Evolutionary conservation across 1,284 basidiomycete genomes (phyloP).

Genomic region (Leccinum pachyderme): DNA sequence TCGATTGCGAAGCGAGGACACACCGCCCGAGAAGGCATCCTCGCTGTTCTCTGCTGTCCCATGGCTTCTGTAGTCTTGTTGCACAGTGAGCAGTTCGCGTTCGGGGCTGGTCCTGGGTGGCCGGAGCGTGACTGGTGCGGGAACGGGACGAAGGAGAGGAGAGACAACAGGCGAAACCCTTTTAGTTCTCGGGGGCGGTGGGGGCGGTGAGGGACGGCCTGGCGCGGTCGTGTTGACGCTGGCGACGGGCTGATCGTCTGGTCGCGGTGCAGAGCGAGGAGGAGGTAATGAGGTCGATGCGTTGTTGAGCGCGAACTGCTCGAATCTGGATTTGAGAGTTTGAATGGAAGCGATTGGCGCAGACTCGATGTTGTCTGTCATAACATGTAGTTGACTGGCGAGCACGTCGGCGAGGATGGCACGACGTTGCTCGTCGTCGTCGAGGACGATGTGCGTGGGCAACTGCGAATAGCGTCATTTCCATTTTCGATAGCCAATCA

Average conservation of each 20-base stretch:
- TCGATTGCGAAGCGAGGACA: conserved; percentile 47
- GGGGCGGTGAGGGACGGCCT: conserved; percentile 58
- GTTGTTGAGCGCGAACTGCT: conserved; percentile 37
- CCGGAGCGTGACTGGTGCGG: conserved; percentile 33
- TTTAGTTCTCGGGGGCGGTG: conserved; percentile 50
- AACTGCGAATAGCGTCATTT: conserved; percentile 14
- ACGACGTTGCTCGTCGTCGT: neutral
- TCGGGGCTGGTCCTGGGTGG: conserved; percentile 25
- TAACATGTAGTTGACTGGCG: neutral
- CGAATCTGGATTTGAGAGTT: conserved; percentile 66
- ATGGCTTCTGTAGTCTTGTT: conserved; percentile 26
- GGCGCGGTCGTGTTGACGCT: conserved; percentile 38
- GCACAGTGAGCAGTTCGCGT: conserved; percentile 15
- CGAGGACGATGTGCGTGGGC: conserved; percentile 1
- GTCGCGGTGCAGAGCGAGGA: conserved; percentile 42
- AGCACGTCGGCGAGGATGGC: neutral
- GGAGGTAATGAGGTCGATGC: conserved; percentile 22
- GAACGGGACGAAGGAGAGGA: conserved; percentile 45
- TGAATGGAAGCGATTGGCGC: conserved; percentile 58
- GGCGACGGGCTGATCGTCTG: conserved; percentile 14
- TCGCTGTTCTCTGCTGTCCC: conserved; percentile 14
- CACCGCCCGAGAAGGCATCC: conserved; percentile 27
- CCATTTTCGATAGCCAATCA: conserved; percentile 6
- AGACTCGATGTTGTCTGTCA: conserved; percentile 43
- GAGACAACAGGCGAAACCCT: conserved; percentile 39